Evolutionary conservation across 148 eudicot genomes (phyloP).

Genomic region (Rhododendron ovatum): DNA sequence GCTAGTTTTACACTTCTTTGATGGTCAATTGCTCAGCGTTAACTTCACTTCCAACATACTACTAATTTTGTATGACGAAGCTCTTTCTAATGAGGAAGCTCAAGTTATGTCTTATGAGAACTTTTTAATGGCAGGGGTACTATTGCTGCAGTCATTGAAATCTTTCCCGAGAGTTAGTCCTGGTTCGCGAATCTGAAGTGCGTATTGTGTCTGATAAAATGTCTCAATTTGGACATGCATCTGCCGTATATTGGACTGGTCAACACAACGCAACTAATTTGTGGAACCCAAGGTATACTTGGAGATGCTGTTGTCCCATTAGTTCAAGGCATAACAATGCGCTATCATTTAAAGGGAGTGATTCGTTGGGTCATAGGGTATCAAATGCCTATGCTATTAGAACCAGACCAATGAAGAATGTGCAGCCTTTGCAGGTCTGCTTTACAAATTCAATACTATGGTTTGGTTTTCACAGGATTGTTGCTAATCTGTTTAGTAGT

Average conservation of each 20-base stretch:
- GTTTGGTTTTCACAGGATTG: not conserved
- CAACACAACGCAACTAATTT: conserved; percentile 20
- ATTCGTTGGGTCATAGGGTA: conserved; percentile 28
- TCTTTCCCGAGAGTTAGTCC: not conserved
- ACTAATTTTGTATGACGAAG: not conserved
- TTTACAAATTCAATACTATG: not conserved
- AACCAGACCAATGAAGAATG: conserved; percentile 20
- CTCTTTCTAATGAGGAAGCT: not conserved
- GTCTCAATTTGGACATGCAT: conserved; percentile 47
- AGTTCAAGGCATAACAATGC: conserved; percentile 13
- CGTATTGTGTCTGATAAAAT: conserved; percentile 13
- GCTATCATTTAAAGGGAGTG: conserved; percentile 32
- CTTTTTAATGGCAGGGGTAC: not conserved
- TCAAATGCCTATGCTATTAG: conserved; percentile 11
- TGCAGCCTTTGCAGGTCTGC: conserved; percentile 37
- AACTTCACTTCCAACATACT: not conserved
- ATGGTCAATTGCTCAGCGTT: not conserved
- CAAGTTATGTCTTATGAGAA: not conserved
- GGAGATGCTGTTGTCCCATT: conserved; percentile 13
- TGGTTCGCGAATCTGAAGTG: not conserved
- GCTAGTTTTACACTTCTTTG: not conserved
- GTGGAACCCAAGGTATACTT: conserved; percentile 21
- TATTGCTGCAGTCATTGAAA: conserved; percentile 10
- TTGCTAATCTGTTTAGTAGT: not conserved
- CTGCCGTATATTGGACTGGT: conserved; percentile 31